These are phyloP conservation scores for Krasilnikovozyma curviuscula DNA, from an alignment of 768 basidiomycete genomes.

Conservation along the genomic window DNA sequence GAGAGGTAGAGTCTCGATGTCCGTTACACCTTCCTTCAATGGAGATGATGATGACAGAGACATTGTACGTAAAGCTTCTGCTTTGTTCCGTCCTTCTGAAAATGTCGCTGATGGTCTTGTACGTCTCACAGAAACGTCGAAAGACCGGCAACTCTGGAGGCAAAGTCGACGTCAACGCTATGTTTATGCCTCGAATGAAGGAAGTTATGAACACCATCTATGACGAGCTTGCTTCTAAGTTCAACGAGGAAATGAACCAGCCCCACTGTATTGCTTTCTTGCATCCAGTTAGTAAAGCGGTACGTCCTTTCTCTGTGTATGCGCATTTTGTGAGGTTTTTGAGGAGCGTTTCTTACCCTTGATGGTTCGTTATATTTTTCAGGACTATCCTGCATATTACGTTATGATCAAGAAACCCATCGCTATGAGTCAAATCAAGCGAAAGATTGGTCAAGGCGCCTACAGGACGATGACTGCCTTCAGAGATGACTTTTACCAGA, in stretches of 20 bases:
- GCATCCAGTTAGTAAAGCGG: slow-evolving; percentile 22
- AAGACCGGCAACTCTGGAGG: slow-evolving; percentile 12
- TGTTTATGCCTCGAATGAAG: slow-evolving; percentile 6
- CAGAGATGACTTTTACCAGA: slow-evolving; percentile 36
- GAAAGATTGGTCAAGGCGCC: slow-evolving; percentile 27
- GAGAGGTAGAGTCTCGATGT: slow-evolving; percentile 40
- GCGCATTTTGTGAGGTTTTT: neutral
- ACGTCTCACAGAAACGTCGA: slow-evolving; percentile 19
- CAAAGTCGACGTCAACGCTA: slow-evolving; percentile 8
- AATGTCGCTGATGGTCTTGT: slow-evolving; percentile 38
- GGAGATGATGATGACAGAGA: slow-evolving; percentile 27
- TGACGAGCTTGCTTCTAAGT: slow-evolving; percentile 18
- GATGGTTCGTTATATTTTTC: slow-evolving; percentile 4
- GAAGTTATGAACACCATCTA: slow-evolving; percentile 19
- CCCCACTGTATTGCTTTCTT: slow-evolving; percentile 23
- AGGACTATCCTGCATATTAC: slow-evolving; percentile 89
- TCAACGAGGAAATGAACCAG: slow-evolving; percentile 17
- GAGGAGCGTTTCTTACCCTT: slow-evolving; percentile 9
- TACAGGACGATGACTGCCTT: slow-evolving; percentile 13
- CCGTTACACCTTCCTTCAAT: slow-evolving; percentile 50
- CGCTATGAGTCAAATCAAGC: slow-evolving; percentile 65
- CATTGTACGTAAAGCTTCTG: slow-evolving; percentile 29
- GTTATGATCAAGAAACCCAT: slow-evolving; percentile 73
- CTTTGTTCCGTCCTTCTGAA: slow-evolving; percentile 30
- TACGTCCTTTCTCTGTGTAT: slow-evolving; percentile 18